Percentiles rank a stretch among this genome's conserved stretches.
These are phyloP conservation scores for Hebeloma cylindrosporum DNA, from an alignment of 768 basidiomycete genomes.

Conservation along the genomic window DNA sequence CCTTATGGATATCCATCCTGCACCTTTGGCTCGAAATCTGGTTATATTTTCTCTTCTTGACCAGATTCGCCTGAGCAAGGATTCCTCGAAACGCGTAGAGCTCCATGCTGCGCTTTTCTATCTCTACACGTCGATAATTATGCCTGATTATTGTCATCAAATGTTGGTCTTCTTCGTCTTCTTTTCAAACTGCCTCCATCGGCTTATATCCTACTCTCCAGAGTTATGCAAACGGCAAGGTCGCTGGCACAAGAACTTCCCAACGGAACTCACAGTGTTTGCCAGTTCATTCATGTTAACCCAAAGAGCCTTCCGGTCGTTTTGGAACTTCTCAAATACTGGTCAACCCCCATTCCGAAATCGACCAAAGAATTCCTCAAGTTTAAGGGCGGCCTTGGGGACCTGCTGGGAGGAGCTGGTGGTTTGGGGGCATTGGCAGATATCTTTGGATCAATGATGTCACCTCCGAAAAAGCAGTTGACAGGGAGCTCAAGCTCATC, in stretches of 20 bases:
- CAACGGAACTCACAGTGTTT: slow-evolving; percentile 2
- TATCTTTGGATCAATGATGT: not conserved
- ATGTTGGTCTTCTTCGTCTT: slow-evolving; percentile 12
- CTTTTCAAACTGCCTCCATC: not conserved
- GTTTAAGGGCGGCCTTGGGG: slow-evolving; percentile 2
- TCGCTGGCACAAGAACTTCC: slow-evolving; percentile 14
- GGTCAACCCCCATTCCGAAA: slow-evolving; percentile 20
- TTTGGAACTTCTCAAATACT: slow-evolving; percentile 18
- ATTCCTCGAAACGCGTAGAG: slow-evolving; percentile 6
- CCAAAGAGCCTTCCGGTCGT: slow-evolving; percentile 9
- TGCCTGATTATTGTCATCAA: slow-evolving; percentile 20
- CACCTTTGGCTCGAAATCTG: slow-evolving; percentile 20
- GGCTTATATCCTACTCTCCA: not conserved
- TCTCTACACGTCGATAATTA: slow-evolving; percentile 14
- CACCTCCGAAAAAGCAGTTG: slow-evolving; percentile 1
- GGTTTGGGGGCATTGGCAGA: not conserved
- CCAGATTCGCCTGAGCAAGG: slow-evolving; percentile 7
- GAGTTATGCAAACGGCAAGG: slow-evolving; percentile 10
- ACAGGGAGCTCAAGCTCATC: not conserved
- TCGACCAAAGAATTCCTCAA: slow-evolving; percentile 13
- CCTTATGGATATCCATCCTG: slow-evolving; percentile 25
- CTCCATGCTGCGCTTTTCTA: slow-evolving; percentile 20
- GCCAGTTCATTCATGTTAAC: slow-evolving; percentile 9
- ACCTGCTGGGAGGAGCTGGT: not conserved
- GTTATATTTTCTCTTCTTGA: slow-evolving; percentile 19